A percentile compares a stretch with the other conserved stretches of the same genome.
These are phyloP conservation scores for Protomyces gravidus DNA, from an alignment of 1,139 yeast genomes.

Conservation along the genomic window DNA sequence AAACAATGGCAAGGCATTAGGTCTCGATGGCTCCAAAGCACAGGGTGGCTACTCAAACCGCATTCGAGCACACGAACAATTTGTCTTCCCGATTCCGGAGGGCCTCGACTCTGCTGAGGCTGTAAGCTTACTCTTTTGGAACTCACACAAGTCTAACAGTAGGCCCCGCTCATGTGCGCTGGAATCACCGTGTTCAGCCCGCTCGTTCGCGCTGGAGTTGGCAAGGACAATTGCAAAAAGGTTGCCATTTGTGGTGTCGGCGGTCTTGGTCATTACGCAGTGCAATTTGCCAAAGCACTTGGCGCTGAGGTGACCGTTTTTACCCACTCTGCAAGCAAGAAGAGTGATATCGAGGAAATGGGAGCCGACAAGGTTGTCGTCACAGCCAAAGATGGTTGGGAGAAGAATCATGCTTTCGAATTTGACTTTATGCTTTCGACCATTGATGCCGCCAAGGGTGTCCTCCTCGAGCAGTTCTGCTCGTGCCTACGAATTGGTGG, in stretches of 20 bases:
- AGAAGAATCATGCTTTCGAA: conserved; percentile 29
- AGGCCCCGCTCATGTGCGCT: conserved; percentile 66
- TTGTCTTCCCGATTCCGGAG: conserved; percentile 58
- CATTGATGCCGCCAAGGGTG: conserved; percentile 36
- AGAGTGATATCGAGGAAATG: conserved; percentile 46
- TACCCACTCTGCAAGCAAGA: conserved; percentile 47
- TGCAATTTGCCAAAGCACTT: conserved; percentile 52
- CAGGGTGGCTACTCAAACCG: conserved; percentile 65
- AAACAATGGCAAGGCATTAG: conserved; percentile 19
- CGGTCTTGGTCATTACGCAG: conserved; percentile 56
- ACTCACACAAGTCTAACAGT: too few relatives aligned
- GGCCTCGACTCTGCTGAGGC: conserved; percentile 47
- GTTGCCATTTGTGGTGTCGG: conserved; percentile 57
- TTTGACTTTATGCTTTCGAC: conserved; percentile 39
- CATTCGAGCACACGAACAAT: conserved; percentile 52
- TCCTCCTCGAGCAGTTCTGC: conserved; percentile 36
- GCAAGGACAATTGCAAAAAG: conserved; percentile 41
- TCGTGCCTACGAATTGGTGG: conserved; percentile 37
- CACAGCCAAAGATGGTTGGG: conserved; percentile 40
- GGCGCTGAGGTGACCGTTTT: conserved; percentile 53
- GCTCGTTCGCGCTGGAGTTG: conserved; percentile 49
- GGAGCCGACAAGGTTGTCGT: conserved; percentile 50
- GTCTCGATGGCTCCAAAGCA: conserved; percentile 38
- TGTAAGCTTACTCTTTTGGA: too few relatives aligned
- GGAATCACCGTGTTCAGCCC: conserved; percentile 65